A percentile compares a stretch with the other conserved stretches of the same genome.
These are phyloP conservation scores for Strigomonas culicis DNA, from an alignment of 208 protist genomes.

Conservation along the genomic window DNA sequence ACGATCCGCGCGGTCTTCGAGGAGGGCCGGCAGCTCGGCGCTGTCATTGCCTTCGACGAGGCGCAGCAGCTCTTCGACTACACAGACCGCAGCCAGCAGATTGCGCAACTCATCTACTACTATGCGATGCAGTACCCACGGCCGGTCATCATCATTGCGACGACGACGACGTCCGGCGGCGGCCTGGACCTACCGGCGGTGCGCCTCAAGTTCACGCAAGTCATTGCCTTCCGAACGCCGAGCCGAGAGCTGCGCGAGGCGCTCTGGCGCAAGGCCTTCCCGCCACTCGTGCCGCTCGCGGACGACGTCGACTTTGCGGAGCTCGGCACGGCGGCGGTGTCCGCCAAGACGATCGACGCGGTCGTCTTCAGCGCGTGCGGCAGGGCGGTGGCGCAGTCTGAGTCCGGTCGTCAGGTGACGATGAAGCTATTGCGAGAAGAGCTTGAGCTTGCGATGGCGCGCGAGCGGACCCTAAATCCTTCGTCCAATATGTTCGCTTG, in stretches of 20 bases:
- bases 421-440: slow-evolving; percentile 71
- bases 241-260: slow-evolving; percentile 44
- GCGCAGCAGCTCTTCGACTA: slow-evolving; percentile 84
- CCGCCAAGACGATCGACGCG: slow-evolving; percentile 71
- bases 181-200: slow-evolving; percentile 44
- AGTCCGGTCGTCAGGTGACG: slow-evolving; percentile 38
- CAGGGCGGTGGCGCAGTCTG: slow-evolving; percentile 52
- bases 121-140: slow-evolving; percentile 65
- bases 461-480: slow-evolving; percentile 40
- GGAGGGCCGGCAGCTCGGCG: slow-evolving; percentile 75
- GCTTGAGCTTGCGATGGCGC: slow-evolving; percentile 35
- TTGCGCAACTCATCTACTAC: slow-evolving; percentile 79
- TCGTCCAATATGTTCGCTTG: slow-evolving; percentile 68
- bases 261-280: slow-evolving; percentile 72
- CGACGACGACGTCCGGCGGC: slow-evolving; percentile 38
- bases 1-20: slow-evolving; percentile 64
- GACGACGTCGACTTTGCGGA: slow-evolving; percentile 55
- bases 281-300: slow-evolving; percentile 53
- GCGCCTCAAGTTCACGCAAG: slow-evolving; percentile 48
- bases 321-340: slow-evolving; percentile 41
- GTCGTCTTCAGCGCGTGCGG: slow-evolving; percentile 78
- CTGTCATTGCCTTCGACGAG: slow-evolving; percentile 88
- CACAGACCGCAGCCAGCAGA: slow-evolving; percentile 47
- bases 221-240: slow-evolving; percentile 62
- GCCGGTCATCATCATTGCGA: slow-evolving; percentile 81